phyloP scores from a whole-genome alignment of 345 rosid species.

The Punica granatum region DNA sequence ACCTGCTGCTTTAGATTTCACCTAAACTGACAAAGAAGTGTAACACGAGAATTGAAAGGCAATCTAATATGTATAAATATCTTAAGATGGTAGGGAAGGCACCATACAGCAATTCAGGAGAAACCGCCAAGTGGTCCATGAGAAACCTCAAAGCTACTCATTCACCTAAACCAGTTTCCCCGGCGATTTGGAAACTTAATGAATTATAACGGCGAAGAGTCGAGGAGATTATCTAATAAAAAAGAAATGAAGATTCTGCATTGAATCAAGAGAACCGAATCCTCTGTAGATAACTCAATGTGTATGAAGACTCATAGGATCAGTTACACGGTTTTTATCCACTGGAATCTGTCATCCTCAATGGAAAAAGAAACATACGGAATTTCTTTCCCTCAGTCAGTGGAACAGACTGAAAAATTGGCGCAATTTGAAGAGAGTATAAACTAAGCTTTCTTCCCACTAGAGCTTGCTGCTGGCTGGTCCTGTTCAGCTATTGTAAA shows the following conservation, averaged over 20 bases:
- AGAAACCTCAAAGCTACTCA: background rate
- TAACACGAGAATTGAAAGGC: no score
- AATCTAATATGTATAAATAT: no score
- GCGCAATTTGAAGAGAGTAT: slow-evolving; percentile 1
- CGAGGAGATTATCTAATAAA: background rate
- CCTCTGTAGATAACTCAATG: background rate
- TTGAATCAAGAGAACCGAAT: background rate
- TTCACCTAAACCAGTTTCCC: background rate
- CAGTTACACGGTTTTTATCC: background rate
- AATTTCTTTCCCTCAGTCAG: background rate
- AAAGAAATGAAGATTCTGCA: background rate
- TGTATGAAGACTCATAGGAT: background rate
- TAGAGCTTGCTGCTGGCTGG: slow-evolving; percentile 21
- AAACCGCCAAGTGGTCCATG: background rate
- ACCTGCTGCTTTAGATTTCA: no score
- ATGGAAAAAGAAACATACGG: slow-evolving; percentile 4
- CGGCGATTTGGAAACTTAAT: background rate
- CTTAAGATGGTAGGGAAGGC: no score
- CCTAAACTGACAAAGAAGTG: no score
- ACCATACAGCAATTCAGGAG: no score
- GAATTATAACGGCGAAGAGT: background rate
- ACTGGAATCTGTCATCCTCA: background rate
- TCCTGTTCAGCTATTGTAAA: slow-evolving; percentile 46
- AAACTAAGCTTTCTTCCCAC: slow-evolving; percentile 32
- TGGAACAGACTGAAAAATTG: background rate